Base-by-base conservation (phyloP, 352 stramenopile species). In the Globisporangium cystogenes region DNA sequence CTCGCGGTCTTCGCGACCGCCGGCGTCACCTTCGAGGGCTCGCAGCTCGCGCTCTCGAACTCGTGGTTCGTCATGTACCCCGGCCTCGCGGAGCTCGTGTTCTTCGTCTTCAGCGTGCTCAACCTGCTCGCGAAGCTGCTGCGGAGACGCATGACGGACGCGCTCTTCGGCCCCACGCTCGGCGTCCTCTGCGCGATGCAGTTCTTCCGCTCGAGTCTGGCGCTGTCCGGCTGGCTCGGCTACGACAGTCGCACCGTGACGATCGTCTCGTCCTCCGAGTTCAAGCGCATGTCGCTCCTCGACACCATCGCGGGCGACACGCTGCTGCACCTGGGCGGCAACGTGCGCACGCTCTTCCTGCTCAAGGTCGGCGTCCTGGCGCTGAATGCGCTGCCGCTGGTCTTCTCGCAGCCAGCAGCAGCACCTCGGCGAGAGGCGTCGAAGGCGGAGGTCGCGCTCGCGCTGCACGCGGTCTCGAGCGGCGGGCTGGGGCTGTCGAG, bases 31-130 rank as follows among this genome's bases (percentile, higher is more conserved):
- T 47, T 82, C 39, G 68, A 86, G 39, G 75, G 72, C 7, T 60
- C 78, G 16, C 70, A 83, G 42, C 53, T 46, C 12, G 63, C 53
- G 23, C 58, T 86, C 14, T 67, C 63, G 10, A 65, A 82, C 29
- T 59, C 64, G 5, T 80, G 70, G 65, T 80, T 74, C 47, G 60
- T 68, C n/a, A 65, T 83, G 15, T 86, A 82, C 43, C 69, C 67
- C 0, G 57, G 59, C 2, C 59, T 86, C 27, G 51, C 44, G 14
- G 74, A 82, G 57, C 53, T 70, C 10, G 47, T 67, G 7, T 55
- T 82, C 1, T 50, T 82, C 4, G 68, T 64, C 45, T 82, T 67
- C 65, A 76, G 68, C n/a, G 23, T 81, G 41, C 53, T 78, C 46
- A 82, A 86, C 51, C 57, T 77, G 18, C 16, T 66, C 6, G 61